phyloP scores from a whole-genome alignment of 306 rosid species.

The Fragaria nilgerrensis region DNA sequence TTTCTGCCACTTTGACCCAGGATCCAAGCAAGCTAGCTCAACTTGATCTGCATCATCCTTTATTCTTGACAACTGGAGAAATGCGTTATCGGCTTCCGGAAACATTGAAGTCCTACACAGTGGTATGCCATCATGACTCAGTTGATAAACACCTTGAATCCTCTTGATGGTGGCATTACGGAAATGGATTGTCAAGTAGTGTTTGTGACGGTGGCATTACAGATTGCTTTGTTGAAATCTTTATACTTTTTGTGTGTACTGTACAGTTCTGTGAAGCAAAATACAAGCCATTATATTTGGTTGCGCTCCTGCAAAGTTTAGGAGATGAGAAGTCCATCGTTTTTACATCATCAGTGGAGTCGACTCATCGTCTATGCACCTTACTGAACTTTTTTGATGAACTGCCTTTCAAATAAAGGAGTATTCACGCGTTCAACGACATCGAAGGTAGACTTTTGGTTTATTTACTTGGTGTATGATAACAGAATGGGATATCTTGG shows the following conservation, averaged over 20 bases:
- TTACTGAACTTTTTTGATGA: constrained; percentile 65
- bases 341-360: constrained; percentile 87
- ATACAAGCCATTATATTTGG: constrained; percentile 79
- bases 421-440: constrained; percentile 84
- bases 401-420: constrained; percentile 68
- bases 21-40: constrained; percentile 86
- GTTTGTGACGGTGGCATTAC: constrained; percentile 3
- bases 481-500: background rate
- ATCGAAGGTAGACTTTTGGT: constrained; percentile 60
- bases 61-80: constrained; percentile 75
- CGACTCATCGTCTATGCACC: constrained; percentile 82
- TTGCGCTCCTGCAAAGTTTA: constrained; percentile 70
- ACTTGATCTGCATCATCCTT: constrained; percentile 79
- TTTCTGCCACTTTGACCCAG: constrained; percentile 84
- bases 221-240: background rate
- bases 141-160: background rate
- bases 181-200: background rate
- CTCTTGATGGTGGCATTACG: constrained; percentile 10
- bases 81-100: constrained; percentile 80
- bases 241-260: constrained; percentile 8
- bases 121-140: constrained; percentile 45
- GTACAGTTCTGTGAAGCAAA: constrained; percentile 72
- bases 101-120: constrained; percentile 66
- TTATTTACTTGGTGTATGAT: background rate
- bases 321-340: constrained; percentile 82